Base-by-base conservation (phyloP, 768 basidiomycete species). In the Russula sp. region DNA sequence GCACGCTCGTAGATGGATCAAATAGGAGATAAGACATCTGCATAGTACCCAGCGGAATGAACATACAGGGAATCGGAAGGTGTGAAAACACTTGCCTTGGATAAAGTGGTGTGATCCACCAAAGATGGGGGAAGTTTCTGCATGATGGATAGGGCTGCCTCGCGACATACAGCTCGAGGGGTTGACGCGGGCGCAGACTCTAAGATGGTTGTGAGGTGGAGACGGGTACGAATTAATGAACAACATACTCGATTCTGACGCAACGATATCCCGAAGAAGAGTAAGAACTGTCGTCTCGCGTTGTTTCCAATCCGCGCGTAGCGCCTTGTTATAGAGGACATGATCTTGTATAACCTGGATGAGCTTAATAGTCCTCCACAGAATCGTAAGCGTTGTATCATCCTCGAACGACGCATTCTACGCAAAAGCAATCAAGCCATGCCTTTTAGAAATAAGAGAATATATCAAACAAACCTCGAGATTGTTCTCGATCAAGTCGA, bases 401-500 rank as follows among this genome's bases (percentile, higher is more conserved):
- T 94, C 89, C 5, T 77, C 76, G 20, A 89, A 77, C 0, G 84
- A 81, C 28, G 83, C 81, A 50, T 78, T 81, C 92, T 92, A 53
- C 20, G 58, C 1, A 61, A 52, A 50, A 8, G 7, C 18, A 2
- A 32, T 22, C 36, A 56, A 52, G 14, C 11, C n/a, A 52, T 57
- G 3, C 18, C 49, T 14, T 50, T 26, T 13, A 14, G 51, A 14
- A 24, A 18, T 3, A 38, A 14, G 2, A 46, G 3, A 20, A 11
- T 7, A 4, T 6, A 26, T 52, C 32, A n/a, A n/a, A 70, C 81
- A 50, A 61, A 93, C 93, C 83, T 98, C 95, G 3, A 98, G 78
- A 70, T 90, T 92, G 63, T 80, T 89, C 74, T 96, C 94, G 14
- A 96, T 72, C 18, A 98, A 74, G 72, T 98, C 94, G 73, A 92